phyloP scores from a whole-genome alignment of 1,284 basidiomycete species.

The Apiotrichum siamense region DNA sequence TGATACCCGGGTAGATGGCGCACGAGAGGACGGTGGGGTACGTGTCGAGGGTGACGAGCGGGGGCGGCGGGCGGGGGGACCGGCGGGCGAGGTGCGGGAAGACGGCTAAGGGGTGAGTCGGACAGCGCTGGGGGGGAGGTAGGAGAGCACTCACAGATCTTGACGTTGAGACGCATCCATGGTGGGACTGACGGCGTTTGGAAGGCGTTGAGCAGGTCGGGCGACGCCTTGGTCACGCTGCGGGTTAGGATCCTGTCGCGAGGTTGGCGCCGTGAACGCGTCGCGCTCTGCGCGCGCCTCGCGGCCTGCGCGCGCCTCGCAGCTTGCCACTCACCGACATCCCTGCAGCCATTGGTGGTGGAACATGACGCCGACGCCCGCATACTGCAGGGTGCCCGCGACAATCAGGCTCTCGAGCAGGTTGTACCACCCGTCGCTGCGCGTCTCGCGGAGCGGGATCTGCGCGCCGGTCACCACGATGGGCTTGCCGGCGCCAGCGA shows the following conservation, averaged over 20 bases:
- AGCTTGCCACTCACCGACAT: constrained; percentile 18
- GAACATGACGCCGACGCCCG: constrained; percentile 43
- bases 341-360: constrained; percentile 37
- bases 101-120: constrained; percentile 8
- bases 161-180: constrained; percentile 42
- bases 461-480: constrained; percentile 43
- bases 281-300: no score
- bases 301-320: not conserved
- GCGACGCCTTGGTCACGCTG: constrained; percentile 38
- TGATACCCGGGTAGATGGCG: constrained; percentile 38
- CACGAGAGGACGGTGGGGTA: constrained; percentile 30
- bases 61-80: constrained; percentile 17
- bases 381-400: constrained; percentile 36
- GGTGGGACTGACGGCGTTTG: constrained; percentile 36
- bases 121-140: not conserved
- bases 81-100: constrained; percentile 18
- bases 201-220: constrained; percentile 40
- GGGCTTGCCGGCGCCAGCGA: constrained; percentile 40
- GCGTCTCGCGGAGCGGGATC: constrained; percentile 38
- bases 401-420: constrained; percentile 40
- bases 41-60: constrained; percentile 29
- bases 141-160: constrained; percentile 37
- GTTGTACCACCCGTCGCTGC: constrained; percentile 44
- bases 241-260: not conserved
- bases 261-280: no score